Evolutionary conservation across 805 yeast genomes (phyloP), one percentile per base, ranked within the genome.

Genomic region (Ogataea pini): DNA sequence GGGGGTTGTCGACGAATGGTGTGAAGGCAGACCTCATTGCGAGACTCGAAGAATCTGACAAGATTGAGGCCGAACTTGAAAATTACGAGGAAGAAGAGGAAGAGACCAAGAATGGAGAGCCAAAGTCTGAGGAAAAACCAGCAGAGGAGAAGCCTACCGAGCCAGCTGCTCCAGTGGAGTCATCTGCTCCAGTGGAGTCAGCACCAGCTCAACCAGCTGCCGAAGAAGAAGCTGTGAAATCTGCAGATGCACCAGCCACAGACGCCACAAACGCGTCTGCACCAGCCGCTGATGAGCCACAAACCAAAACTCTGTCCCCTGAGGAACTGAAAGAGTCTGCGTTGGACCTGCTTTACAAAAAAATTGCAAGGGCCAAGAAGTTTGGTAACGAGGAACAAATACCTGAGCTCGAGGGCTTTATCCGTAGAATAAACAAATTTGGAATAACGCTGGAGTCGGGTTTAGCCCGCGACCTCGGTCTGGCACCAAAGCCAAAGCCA

Each of bases 391-490:
- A 83, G 44, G 69, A 70, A 12, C 63, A 59, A 25, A 70, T 69
- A 17, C 77, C 79, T 20, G 73, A 73, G 32, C 79, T 86, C 41
- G 80, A 80, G 60, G 81, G 79, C 52, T 83, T 80, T 51, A 71
- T 89, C 58, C 75, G 74, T 31, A 80, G 96, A 63, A 80, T 90
- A 54, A 84, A 85, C 64, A 89, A 88, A 71, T 91, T 89, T 63
- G 98, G 97, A 24, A 79, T 89, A 42, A 85, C 83, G 52, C 64
- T 75, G 29, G 82, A 82, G 48, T 81, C 86, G 34, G 77, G 83
- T 8, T 67, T 86, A 55, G 90, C 89, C 31, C 72, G 70, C 54
- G 90, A 85, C 60, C 72, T 86, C 40, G 90, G 90, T 0, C 61
- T 80, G 36, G 79, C 54, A 36, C 48, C 50, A 8, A 18, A 6